Percentiles rank a stretch among this genome's conserved stretches.
phyloP scores from a whole-genome alignment of 257 asterid species.

The Rehmannia glutinosa region DNA sequence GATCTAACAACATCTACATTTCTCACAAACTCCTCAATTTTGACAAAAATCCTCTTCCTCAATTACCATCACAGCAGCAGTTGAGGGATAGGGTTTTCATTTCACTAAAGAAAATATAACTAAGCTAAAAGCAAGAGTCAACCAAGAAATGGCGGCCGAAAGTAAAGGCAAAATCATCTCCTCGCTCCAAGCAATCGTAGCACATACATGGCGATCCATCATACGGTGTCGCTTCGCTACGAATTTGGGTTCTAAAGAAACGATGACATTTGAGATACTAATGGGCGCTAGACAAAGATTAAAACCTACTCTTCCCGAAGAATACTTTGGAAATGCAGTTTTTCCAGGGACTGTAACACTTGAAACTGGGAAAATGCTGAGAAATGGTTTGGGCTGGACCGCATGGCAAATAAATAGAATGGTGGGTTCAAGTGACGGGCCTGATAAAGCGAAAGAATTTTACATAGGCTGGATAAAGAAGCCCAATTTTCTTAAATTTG shows the following conservation, averaged over 20 bases:
- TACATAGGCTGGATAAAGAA: conserved; percentile 28
- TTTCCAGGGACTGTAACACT: conserved; percentile 11
- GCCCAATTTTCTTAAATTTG: conserved; percentile 17
- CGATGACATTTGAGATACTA: conserved; percentile 15
- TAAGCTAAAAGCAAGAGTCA: conserved; percentile 27
- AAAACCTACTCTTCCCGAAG: conserved; percentile 36
- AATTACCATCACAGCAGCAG: not conserved
- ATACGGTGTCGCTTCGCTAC: conserved; percentile 17
- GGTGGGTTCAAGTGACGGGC: conserved; percentile 7
- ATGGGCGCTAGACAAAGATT: conserved; percentile 31
- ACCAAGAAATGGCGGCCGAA: conserved; percentile 12
- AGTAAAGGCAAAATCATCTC: conserved; percentile 28
- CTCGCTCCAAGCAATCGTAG: conserved; percentile 44
- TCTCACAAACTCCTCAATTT: conserved; percentile 5
- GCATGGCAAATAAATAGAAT: conserved; percentile 36
- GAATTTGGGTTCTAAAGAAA: not conserved
- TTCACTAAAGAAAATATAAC: conserved; percentile 16
- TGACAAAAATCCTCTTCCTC: not conserved
- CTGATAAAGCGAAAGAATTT: conserved; percentile 19
- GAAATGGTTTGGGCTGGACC: conserved; percentile 42
- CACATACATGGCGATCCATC: conserved; percentile 42
- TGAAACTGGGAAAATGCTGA: conserved; percentile 16
- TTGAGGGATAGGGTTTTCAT: conserved; percentile 14
- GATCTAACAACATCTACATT: not conserved
- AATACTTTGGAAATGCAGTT: conserved; percentile 46